Evolutionary conservation across 805 yeast genomes (phyloP), one percentile per base, ranked within the genome.

Genomic region (Yamadazyma insecticola): DNA sequence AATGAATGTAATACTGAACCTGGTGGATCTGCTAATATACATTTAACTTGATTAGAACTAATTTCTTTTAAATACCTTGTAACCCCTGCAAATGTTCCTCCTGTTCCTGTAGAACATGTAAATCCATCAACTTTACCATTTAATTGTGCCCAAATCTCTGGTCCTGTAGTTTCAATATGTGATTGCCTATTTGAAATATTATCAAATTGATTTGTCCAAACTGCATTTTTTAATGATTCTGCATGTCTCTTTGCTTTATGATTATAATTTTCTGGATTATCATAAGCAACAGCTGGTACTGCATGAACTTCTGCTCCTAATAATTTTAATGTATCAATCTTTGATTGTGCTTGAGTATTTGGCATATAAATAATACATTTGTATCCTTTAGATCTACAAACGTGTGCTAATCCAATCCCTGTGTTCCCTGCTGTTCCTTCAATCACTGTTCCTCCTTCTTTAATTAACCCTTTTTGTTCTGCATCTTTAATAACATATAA

Each of bases 351-450:
- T 56, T 86, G 95, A 2, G 95, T 85, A 57, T 87, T 76, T 36
- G 96, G 96, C 88, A 87, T 86, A 65, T 85, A 87, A 36, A 87
- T 82, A 29, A 87, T 78, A 54, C 92, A 78, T 35, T 81, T 74
- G 67, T 87, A 87, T 18, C 95, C 95, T 45, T 80, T 75, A 28
- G 89, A 73, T 21, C 95, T 67, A 52, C 94, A 84, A 26, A 80
- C 76, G 47, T 72, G 78, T 5, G 95, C 96, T 34, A 87, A 63
- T 1, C 96, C 96, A 44, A 87, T 87, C 12, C 96, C 96, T n/a
- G 96, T 87, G 60, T 87, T 87, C 19, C 96, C 96, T 3, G 96
- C 96, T 9, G 96, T 86, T 6, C 95, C 95, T 57, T 87, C 96
- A 12, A 87, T 89, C 18, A 87, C 75, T 2, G 95, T 87, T 20